Evolutionary conservation across 768 basidiomycete species (phyloP), one percentile per base, ranked within the genome.

Genomic region (Hortiboletus campestris): DNA sequence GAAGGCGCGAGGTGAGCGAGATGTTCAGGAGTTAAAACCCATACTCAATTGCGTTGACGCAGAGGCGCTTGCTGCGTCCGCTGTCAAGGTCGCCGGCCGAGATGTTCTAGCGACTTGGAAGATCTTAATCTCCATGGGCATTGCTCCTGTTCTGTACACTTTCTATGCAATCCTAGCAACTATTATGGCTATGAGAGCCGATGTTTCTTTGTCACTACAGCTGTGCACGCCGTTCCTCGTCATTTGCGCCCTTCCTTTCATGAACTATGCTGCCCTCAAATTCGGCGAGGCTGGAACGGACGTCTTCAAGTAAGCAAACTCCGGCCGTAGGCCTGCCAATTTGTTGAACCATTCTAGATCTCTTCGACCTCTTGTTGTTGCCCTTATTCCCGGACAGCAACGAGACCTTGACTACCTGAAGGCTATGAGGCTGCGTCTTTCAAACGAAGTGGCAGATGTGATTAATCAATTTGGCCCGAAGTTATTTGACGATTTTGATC

Each of bases 21-120:
- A 20, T 11, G 22, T 19, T 39, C 13, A 2, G 22, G 14, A 45
- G 10, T 40, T 48, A 20, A 44, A 25, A 42, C 52, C 52, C 20
- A 42, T 29, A 17, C 40, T 42, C 32, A 38, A 39, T 31, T 19
- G 7, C 20, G 35, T 49, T 8, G 17, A 34, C 16, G 12, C 71
- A 97, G 95, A 94, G 82, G 96, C 96, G 7, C 86, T 98, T 55
- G 96, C 96, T 31, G 94, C 89, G 3, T 98, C 95, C 9, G 84
- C 84, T 5, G 96, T 98, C 68, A 98, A 98, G 74, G 85, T 98
- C 49, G 91, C 91, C 19, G 96, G 87, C n/a, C 83, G 91, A 39
- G 96, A 98, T 64, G 96, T 98, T n/a, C 77, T 98, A 17, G 94
- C 93, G 1, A 94, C 94, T 6, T 98, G 96, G 96, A 98, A 98